Evolutionary conservation across 2,329 filamentous ascomycete genomes (phyloP), one percentile per base, ranked within the genome.

Genomic region (Venturia asperata): DNA sequence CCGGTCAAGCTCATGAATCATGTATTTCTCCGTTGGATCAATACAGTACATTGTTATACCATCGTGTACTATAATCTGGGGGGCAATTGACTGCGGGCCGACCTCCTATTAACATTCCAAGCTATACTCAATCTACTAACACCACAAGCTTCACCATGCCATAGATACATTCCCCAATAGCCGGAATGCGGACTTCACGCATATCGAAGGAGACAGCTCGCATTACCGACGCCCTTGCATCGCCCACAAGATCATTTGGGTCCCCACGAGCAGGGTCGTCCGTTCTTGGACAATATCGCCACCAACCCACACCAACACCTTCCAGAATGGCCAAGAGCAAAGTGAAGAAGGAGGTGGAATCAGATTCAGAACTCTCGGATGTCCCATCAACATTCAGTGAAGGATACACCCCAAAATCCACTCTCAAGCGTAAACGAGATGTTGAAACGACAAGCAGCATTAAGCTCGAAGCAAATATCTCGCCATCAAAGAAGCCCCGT

Each of bases 171-270:
- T 9, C 27, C 7, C 13, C 15, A 56, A 56, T 24, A 19, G 27
- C 7, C 21, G 27, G 11, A 42, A 67, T 67, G 66, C 65, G 61
- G 9, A 67, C 66, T 15, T 67, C 66, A 10, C 60, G 65, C 17
- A 60, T 67, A 13, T 60, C 66, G 17, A 43, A 41, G n/a, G 66
- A 67, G 9, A 67, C 65, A 13, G 47, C 65, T 7, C 65, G 64
- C 7, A 39, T 67, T 13, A 21, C 43, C 21, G 39, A 21, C 1
- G n/a, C 58, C 30, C n/a, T 62, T n/a, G 24, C 64, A 17, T 27
- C 62, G 4, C 21, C 47, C 27, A 34, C 61, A 27, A 47, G 43
- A 41, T 47, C 63, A 15, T 60, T 56, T 64, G 42, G 47, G 27
- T 39, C 47, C 2, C 62, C 27, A 43, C 42, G 58, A 61, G n/a